Base-by-base conservation (phyloP, 306 rosid genomes). In the Prinsepia uniflora region DNA sequence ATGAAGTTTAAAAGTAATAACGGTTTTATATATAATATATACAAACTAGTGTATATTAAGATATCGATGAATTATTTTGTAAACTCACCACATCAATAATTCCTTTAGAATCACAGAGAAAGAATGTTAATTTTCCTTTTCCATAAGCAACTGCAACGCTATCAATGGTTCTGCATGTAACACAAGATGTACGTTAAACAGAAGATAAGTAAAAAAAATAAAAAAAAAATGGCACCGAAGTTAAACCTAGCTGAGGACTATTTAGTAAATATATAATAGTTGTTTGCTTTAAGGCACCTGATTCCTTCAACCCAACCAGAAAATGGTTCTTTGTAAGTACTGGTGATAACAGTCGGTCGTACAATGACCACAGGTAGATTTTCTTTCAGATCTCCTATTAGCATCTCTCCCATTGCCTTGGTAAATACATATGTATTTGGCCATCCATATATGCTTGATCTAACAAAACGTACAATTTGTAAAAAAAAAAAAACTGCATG, bases 371-470 rank as follows among this genome's bases (percentile, higher is more conserved):
- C 71, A 0, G 85, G 78, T 8, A 84, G 4, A 6, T 64, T 65
- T 59, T 63, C 90, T 76, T 85, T 84, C 3, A 67, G 14, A 0
- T 89, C 71, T 50, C 70, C 88, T 3, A 94, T 40, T 0, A 83
- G 17, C 97, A 94, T 94, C 67, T 94, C 98, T 14, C 79, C 98
- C 68, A 94, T 73, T 55, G 97, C 96, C 64, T 94, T 94, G 1
- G 98, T 90, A 63, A 94, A 94, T 3, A 87, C 96, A 0, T 87
- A 94, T 0, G 97, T 86, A 50, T 90, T 90, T 64, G 98, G 98
- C 97, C 98, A 90, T 72, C 97, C 97, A 39, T 81, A 84, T n/a
- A 50, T 3, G 48, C 79, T 86, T 68, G 97, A 88, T 76, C 98
- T 94, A 47, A 55, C 7, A 19, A 55, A 41, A 8, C 0, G n/a